Conservation (phyloP, 176 grass and related monocot species). For the Raddia distichophylla region DNA sequence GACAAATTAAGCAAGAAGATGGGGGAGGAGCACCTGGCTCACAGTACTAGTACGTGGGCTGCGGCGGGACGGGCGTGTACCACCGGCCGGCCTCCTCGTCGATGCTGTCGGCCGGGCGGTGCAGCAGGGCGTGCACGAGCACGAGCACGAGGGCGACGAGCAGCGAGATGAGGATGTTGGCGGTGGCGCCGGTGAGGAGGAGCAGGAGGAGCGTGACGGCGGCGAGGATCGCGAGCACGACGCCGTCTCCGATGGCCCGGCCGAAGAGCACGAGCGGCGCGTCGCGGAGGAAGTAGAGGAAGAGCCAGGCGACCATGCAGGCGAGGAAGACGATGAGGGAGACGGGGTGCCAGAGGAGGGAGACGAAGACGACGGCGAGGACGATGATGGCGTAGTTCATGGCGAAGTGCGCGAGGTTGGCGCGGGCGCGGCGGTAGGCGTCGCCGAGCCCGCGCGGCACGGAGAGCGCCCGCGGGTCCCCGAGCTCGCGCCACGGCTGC, state of each 20-base stretch:
- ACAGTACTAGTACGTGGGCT: constrained; percentile 21
- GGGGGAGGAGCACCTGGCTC: neutral
- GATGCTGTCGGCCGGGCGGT: constrained; percentile 50
- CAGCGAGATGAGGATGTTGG: constrained; percentile 65
- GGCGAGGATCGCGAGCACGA: constrained; percentile 51
- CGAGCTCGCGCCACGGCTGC: constrained; percentile 73
- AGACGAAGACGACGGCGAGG: constrained; percentile 66
- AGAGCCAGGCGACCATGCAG: constrained; percentile 70
- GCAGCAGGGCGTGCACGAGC: constrained; percentile 53
- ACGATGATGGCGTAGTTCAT: constrained; percentile 85
- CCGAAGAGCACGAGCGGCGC: constrained; percentile 51
- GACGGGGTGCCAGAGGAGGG: constrained; percentile 74
- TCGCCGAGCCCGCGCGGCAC: constrained; percentile 53
- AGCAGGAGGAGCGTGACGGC: constrained; percentile 60
- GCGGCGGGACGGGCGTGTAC: constrained; percentile 51
- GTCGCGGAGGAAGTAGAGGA: constrained; percentile 90
- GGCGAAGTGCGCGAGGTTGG: constrained; percentile 72
- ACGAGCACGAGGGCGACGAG: constrained; percentile 61
- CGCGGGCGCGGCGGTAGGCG: constrained; percentile 60
- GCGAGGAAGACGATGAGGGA: constrained; percentile 90
- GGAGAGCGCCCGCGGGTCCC: constrained; percentile 43
- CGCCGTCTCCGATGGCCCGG: constrained; percentile 47
- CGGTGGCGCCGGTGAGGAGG: constrained; percentile 68
- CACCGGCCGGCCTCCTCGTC: constrained; percentile 63
- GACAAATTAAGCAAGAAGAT: neutral